Base-by-base conservation (phyloP, 805 yeast species). In the Starmerella floricola region DNA sequence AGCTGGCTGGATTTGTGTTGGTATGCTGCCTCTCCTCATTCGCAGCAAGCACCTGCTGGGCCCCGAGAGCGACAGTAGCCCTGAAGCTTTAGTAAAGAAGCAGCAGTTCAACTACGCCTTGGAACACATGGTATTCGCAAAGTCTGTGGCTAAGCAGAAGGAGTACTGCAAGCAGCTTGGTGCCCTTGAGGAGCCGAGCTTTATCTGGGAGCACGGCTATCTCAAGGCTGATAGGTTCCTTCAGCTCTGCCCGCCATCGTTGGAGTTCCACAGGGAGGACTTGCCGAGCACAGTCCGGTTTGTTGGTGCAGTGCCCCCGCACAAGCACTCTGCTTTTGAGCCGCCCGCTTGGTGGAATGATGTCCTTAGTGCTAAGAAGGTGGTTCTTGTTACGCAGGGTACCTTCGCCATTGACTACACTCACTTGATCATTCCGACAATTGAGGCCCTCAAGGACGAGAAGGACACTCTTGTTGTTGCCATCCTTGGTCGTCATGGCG, bases 181-280 rank as follows among this genome's bases (percentile, higher is more conserved):
- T 33, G 24, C 27, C 15, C 6, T 8, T 10, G 36, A 33, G 21
- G 36, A 33, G 17, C 36, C 36, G 8, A 6, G 13, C 10, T 33
- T 33, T 16, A 33, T 33, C 17, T 33, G 36, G 36, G 36, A 33
- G 27, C 36, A 33, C 17, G 27, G 36, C 12, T 33, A 33, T 17
- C 13, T 33, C 16, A 8, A 18, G 8, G 36, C 36, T 4, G 36
- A 33, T 16, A 19, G n/a, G 36, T 33, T 33, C 36, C 27, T 33
- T 8, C 36, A 33, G 36, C 36, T 33, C 6, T 33, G 36, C 27
- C 36, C 36, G 4, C 36, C 36, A 4, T 33, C 36, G 8, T 20
- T 33, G 17, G 36, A 33, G 27, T 33, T 33, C 27, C 12, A n/a
- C 10, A 10, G 36, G 6, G 6, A 8, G 8, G 27, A 33, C 21